These are phyloP conservation scores for Rhizophora mangle DNA, from an alignment of 345 rosid species.

Conservation along the genomic window DNA sequence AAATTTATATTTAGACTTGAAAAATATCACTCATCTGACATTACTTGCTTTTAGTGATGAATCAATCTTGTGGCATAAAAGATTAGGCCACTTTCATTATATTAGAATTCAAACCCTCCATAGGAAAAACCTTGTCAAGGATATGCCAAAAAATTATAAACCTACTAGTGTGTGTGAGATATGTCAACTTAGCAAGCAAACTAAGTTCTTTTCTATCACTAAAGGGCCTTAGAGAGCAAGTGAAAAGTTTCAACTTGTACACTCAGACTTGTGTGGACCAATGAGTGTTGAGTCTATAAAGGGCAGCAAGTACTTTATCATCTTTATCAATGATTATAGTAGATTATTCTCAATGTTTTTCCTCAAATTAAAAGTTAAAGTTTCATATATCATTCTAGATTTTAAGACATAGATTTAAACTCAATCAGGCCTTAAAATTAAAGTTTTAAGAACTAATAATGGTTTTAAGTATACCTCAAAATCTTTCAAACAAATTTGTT, in stretches of 20 bases:
- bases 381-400: too few relatives aligned
- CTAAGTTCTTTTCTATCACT: neutral
- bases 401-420: too few relatives aligned
- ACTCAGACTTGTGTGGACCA: neutral
- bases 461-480: too few relatives aligned
- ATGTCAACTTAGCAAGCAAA: neutral
- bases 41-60: too few relatives aligned
- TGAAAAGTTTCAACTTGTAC: neutral
- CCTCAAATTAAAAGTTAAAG: neutral
- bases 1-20: neutral
- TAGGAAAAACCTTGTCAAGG: too few relatives aligned
- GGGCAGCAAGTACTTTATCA: neutral
- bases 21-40: too few relatives aligned
- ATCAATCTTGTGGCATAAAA: neutral
- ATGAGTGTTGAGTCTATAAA: neutral
- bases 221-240: neutral
- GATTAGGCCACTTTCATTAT: too few relatives aligned
- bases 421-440: too few relatives aligned
- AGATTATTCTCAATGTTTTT: slow-evolving; percentile 1
- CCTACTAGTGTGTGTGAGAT: neutral
- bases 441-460: too few relatives aligned
- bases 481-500: too few relatives aligned
- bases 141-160: too few relatives aligned
- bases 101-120: too few relatives aligned
- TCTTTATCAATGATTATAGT: slow-evolving; percentile 7